A percentile compares a stretch with the other conserved stretches of the same genome.
phyloP scores from a whole-genome alignment of 331 rosid genomes.

The Arachis monticola region DNA sequence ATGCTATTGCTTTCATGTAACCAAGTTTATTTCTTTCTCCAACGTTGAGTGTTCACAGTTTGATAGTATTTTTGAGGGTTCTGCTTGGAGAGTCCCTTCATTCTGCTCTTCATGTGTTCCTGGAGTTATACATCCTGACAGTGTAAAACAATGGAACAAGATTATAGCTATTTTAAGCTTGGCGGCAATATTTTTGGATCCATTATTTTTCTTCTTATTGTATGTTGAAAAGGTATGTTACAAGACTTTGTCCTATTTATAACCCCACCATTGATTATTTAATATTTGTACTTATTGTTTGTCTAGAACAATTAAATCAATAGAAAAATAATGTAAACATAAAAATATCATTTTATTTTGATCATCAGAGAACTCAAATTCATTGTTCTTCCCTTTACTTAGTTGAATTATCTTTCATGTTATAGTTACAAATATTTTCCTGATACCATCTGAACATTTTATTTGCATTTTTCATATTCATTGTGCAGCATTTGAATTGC shows the following conservation, averaged over 20 bases:
- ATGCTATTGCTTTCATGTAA: neutral
- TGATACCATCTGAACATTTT: neutral
- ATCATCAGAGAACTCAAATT: no score
- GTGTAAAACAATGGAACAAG: constrained; percentile 68
- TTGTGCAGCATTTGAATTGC: constrained; percentile 57
- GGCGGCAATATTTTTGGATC: constrained; percentile 64
- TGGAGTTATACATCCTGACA: constrained; percentile 71
- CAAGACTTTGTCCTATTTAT: no score
- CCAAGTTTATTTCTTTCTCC: neutral
- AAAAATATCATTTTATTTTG: no score
- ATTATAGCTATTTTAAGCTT: constrained; percentile 64
- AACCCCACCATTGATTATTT: no score
- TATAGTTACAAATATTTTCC: constrained; percentile 20
- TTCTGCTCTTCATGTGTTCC: constrained; percentile 54
- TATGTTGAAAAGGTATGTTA: constrained; percentile 48
- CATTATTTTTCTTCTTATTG: constrained; percentile 65
- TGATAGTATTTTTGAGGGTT: constrained; percentile 64
- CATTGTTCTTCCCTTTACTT: constrained; percentile 13
- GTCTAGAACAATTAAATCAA: no score
- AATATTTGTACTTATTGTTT: neutral
- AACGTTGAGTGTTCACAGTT: constrained; percentile 51
- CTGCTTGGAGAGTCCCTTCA: constrained; percentile 52
- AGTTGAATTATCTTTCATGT: neutral
- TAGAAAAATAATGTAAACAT: no score
- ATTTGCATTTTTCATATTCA: constrained; percentile 7